Conservation (phyloP, 352 stramenopile genomes). For the Blastocystis hominis region DNA sequence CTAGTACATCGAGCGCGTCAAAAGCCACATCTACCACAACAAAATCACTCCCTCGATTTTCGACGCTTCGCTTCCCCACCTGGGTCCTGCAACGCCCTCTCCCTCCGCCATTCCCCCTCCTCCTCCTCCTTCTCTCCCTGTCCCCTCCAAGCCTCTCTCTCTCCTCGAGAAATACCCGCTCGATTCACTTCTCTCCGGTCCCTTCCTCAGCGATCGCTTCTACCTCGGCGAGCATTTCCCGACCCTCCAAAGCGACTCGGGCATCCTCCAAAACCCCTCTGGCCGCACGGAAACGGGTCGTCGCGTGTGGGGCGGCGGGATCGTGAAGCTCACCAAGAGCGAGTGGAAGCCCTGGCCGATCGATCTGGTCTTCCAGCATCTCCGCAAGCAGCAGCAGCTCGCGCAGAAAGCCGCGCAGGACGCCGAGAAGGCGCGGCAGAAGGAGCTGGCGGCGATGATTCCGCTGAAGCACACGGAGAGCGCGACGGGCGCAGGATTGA, state of each 20-base stretch:
- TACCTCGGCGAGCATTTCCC: not conserved
- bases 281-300: not conserved
- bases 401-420: not conserved
- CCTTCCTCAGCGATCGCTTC: not conserved
- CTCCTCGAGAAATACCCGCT: not conserved
- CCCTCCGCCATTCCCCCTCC: not conserved
- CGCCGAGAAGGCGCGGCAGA: not conserved
- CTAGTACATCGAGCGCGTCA: constrained; percentile 34
- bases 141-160: not conserved
- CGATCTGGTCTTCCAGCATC: constrained; percentile 27
- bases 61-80: not conserved
- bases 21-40: constrained; percentile 38
- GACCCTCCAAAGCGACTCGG: not conserved
- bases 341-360: constrained; percentile 32
- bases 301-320: constrained; percentile 42
- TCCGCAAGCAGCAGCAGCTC: not conserved
- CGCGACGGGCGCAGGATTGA: not conserved
- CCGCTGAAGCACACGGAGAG: not conserved
- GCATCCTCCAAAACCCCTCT: constrained; percentile 26
- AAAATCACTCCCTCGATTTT: not conserved
- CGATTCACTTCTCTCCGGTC: not conserved
- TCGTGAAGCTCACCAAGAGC: constrained; percentile 10
- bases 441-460: not conserved
- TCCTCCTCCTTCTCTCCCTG: too few species aligned
- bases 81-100: not conserved